These are phyloP conservation scores for Fusarium subglutinans DNA, from an alignment of 2,329 filamentous ascomycete species.

Conservation along the genomic window DNA sequence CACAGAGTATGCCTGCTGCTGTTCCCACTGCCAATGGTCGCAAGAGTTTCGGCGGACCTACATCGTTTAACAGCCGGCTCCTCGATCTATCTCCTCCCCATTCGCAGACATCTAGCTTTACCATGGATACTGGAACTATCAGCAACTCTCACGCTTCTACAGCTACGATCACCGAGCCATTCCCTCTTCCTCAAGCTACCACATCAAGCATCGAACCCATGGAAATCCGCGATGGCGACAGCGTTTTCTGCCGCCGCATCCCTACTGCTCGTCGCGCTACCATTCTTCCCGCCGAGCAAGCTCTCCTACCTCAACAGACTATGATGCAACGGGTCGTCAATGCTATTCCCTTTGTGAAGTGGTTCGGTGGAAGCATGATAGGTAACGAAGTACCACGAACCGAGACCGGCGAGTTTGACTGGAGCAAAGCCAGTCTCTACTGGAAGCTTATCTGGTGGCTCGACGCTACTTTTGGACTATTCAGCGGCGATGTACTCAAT, in stretches of 20 bases:
- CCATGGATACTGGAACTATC: constrained; percentile 66
- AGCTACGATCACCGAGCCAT: constrained; percentile 54
- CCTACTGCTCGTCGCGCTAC: constrained; percentile 72
- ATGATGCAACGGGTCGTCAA: constrained; percentile 70
- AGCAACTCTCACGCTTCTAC: constrained; percentile 56
- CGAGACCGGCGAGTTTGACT: constrained; percentile 81
- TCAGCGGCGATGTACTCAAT: constrained; percentile 66
- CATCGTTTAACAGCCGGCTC: constrained; percentile 50
- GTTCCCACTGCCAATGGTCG: constrained; percentile 40
- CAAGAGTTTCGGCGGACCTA: constrained; percentile 46
- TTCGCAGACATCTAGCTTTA: constrained; percentile 63
- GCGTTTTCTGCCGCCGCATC: constrained; percentile 68
- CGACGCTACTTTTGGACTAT: constrained; percentile 66
- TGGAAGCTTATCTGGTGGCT: constrained; percentile 74
- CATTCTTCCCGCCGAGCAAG: constrained; percentile 75
- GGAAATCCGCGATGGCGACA: constrained; percentile 47
- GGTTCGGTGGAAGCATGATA: constrained; percentile 78
- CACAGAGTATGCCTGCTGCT: constrained; percentile 50
- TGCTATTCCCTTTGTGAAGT: constrained; percentile 74
- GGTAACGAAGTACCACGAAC: constrained; percentile 78
- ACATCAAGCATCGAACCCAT: constrained; percentile 42
- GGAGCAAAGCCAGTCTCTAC: constrained; percentile 71
- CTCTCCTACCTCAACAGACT: constrained; percentile 74
- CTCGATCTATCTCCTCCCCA: constrained; percentile 54
- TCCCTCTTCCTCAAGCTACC: constrained; percentile 24